These are phyloP conservation scores for Penicillium arizonense DNA, from an alignment of 495 filamentous ascomycete species.

Conservation along the genomic window DNA sequence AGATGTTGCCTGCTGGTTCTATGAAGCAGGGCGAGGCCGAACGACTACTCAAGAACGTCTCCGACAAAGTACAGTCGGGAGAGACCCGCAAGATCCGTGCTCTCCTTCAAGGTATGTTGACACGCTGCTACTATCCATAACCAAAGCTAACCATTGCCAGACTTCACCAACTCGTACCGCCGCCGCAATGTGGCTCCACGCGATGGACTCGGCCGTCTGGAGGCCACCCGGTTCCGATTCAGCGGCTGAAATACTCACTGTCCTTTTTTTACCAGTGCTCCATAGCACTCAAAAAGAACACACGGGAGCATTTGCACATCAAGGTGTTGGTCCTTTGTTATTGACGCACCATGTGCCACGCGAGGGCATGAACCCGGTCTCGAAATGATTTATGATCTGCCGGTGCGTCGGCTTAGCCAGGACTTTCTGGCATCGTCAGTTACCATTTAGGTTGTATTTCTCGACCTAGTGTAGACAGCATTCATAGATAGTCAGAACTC, in stretches of 20 bases:
- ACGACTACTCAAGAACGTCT: slow-evolving; percentile 63
- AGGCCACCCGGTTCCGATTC: slow-evolving; percentile 84
- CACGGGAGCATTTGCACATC: slow-evolving; percentile 27
- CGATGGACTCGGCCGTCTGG: slow-evolving; percentile 81
- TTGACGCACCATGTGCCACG: slow-evolving; percentile 19
- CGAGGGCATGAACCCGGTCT: slow-evolving; percentile 22
- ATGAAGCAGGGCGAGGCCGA: slow-evolving; percentile 65
- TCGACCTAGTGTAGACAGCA: slow-evolving; percentile 5
- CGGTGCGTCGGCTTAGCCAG: slow-evolving; percentile 11
- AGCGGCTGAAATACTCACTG: slow-evolving; percentile 47
- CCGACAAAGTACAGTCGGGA: slow-evolving; percentile 63
- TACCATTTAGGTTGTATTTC: not conserved
- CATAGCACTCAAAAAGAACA: slow-evolving; percentile 11
- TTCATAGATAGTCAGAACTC: slow-evolving; percentile 10
- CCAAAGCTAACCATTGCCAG: slow-evolving; percentile 29
- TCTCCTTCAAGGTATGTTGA: slow-evolving; percentile 66
- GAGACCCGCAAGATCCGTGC: slow-evolving; percentile 80
- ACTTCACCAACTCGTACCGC: slow-evolving; percentile 94
- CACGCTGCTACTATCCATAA: not conserved
- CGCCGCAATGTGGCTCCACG: slow-evolving; percentile 91
- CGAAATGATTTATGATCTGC: slow-evolving; percentile 28
- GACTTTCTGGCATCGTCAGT: slow-evolving; percentile 4
- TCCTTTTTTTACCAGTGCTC: slow-evolving; percentile 13
- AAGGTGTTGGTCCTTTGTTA: slow-evolving; percentile 18
- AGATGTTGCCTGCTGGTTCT: slow-evolving; percentile 77